Evolutionary conservation across 352 stramenopile species (phyloP), one percentile per base, ranked within the genome.

Genomic region (Globisporangium nunn): DNA sequence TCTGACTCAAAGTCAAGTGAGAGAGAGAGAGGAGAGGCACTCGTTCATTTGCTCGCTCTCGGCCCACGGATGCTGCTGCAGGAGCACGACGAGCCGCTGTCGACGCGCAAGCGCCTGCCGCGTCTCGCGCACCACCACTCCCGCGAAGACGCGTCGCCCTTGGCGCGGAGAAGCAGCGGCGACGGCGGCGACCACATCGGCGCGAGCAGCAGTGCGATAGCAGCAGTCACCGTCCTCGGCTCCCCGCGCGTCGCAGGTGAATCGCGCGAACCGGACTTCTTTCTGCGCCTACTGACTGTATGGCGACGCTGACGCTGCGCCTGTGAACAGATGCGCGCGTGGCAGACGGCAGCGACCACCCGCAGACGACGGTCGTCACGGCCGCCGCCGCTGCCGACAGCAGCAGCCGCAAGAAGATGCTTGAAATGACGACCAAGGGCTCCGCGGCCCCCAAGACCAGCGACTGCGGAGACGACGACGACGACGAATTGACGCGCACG

Each of bases 41-140:
- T 23, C 23, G 23, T 23, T 23, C 33, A 5, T 5, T 37, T 8
- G 33, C 23, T 58, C 53, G 33, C 14, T 15, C 33, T 58, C 29
- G 1, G n/a, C 4, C 29, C 11, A n/a, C 39, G 47, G 46, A 68
- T 68, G 61, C 60, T 68, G 61, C 60, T 72, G 65, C 57, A 66
- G 50, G 61, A 68, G 41, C 28, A 54, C 51, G 65, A 72, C 30
- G 56, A 59, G 30, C 56, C 41, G 12, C 37, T 58, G 3, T 53
- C 46, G 11, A 29, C 62, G 28, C 65, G 57, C 50, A 72, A 69
- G 57, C 61, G 65, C 18, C 54, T 72, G 23, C 65, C 65, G 17
- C 57, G 61, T 17, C 57, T 72, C 7, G 14, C 11, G 12, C 52
- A 64, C 49, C 31, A 50, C 28, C 37, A 43, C 37, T 43, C 37